These are phyloP conservation scores for Persicaria maculosa DNA, from an alignment of 148 eudicot species.

Conservation along the genomic window DNA sequence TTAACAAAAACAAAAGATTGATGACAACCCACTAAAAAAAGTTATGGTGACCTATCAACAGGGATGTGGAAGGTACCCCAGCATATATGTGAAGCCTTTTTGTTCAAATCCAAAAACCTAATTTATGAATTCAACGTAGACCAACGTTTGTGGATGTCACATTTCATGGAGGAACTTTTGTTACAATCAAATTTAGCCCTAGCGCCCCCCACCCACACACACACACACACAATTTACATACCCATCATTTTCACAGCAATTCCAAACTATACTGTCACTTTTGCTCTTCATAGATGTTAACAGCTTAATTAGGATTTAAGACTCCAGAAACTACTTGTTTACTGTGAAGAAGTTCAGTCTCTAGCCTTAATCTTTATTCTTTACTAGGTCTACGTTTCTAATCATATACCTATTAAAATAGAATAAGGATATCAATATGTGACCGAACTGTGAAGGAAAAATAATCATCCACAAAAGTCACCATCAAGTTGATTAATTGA, in stretches of 20 bases:
- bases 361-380: not conserved
- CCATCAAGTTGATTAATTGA: no score
- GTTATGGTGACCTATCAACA: not conserved
- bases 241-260: not conserved
- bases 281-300: not conserved
- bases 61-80: no score
- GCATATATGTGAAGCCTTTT: not conserved
- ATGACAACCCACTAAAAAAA: not conserved
- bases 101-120: not conserved
- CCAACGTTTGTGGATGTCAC: conserved; percentile 6
- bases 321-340: no score
- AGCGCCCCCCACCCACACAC: no score
- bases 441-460: no score
- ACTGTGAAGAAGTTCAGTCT: no score
- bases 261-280: not conserved
- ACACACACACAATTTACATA: not conserved
- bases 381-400: not conserved
- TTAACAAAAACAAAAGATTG: no score
- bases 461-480: no score
- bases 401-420: not conserved
- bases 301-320: not conserved
- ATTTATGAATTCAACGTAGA: not conserved
- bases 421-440: no score
- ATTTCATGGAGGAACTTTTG: not conserved
- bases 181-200: not conserved